phyloP scores from a whole-genome alignment of 306 rosid genomes.

The Rosa persica region DNA sequence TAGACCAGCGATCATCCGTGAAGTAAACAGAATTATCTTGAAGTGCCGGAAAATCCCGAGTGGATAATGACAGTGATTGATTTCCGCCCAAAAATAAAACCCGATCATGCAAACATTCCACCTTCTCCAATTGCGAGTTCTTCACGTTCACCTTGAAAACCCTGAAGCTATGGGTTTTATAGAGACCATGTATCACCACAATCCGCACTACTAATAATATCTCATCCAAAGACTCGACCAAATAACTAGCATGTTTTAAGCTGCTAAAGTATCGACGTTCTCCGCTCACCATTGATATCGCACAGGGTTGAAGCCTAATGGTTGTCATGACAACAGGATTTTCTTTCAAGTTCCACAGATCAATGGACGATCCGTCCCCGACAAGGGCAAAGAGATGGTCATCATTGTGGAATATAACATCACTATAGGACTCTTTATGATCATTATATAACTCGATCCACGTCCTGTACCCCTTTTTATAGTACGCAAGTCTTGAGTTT shows the following conservation, averaged over 20 bases:
- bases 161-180: not conserved
- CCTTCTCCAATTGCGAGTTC: not conserved
- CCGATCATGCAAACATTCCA: not conserved
- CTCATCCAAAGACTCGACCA: conserved; percentile 21
- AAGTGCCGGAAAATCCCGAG: not conserved
- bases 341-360: conserved; percentile 5
- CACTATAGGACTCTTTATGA: not conserved
- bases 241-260: not conserved
- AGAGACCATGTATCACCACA: too few relatives aligned
- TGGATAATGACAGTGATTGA: not conserved
- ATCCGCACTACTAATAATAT: not conserved
- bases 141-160: not conserved
- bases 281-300: not conserved
- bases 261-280: too few relatives aligned
- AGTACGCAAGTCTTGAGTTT: not conserved
- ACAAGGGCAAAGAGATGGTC: not conserved
- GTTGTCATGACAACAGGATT: not conserved
- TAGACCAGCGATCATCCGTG: not conserved
- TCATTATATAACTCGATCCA: not conserved
- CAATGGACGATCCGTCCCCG: not conserved
- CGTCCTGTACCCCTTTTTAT: not conserved
- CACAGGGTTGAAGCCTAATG: not conserved
- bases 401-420: not conserved
- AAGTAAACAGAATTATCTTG: conserved; percentile 16
- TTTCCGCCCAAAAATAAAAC: conserved; percentile 4